Base-by-base conservation (phyloP, 108 stramenopile species). In the Epithemia pelagica region DNA sequence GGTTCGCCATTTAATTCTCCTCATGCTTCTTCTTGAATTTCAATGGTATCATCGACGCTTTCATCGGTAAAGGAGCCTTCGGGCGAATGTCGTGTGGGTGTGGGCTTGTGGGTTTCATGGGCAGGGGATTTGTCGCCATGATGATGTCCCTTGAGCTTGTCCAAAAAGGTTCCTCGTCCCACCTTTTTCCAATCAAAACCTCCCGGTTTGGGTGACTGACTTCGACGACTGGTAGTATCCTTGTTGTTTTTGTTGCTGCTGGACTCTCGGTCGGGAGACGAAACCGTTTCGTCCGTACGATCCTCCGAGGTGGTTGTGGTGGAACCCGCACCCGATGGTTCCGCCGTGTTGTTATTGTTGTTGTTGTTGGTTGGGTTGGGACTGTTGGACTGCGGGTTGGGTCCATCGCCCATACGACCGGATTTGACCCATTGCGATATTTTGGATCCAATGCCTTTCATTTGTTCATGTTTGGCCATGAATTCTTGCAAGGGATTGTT, bases 391-490 rank as follows among this genome's bases (percentile, higher is more conserved):
- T n/a, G n/a, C n/a, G n/a, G n/a, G n/a, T n/a, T n/a, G n/a, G n/a
- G n/a, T n/a, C n/a, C 20, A 10, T 30, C 21, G 8, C 61, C 28
- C 28, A 10, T 15, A 10, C 37, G 37, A 46, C 37, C 15, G 15
- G 37, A 46, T 46, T 46, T 64, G 30, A 23, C 33, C 64, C 64
- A 46, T n/a, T 28, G 33, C 2, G 64, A 26, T 64, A 23, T n/a
- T 54, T 28, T 46, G 23, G 73, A 79, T 23, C 73, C 72, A 20
- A 79, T 29, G 20, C 74, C 78, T 8, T 65, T 65, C 20, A 59
- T 66, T 32, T 77, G 70, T 24, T 53, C 68, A 20, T 61, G 62
- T 58, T 79, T 74, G 15, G 63, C 61, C 24, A 61, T 7, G 28
- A 26, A 23, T 21, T 57, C 30, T 58, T 53, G 61, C 33, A 30